phyloP scores from a whole-genome alignment of 371 early-diverging fungal species.

The Blakeslea trispora region DNA sequence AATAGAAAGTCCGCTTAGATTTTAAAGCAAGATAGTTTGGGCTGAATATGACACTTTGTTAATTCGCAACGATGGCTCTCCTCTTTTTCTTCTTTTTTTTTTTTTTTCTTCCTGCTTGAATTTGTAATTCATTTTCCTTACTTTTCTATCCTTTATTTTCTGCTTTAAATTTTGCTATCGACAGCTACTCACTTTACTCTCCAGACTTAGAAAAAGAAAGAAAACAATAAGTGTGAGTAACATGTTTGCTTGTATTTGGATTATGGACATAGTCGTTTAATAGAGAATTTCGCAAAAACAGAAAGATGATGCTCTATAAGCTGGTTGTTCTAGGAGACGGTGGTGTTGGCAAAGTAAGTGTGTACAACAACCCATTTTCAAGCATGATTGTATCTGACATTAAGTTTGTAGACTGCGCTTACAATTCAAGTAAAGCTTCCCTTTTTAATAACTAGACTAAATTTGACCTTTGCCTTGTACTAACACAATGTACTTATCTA shows the following conservation, averaged over 20 bases:
- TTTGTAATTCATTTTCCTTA: too few relatives aligned
- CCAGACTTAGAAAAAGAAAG: too few relatives aligned
- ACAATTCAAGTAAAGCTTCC: slow-evolving; percentile 61
- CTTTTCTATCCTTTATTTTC: too few relatives aligned
- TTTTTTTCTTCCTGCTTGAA: slow-evolving; percentile 7
- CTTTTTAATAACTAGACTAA: background rate
- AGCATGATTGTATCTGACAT: background rate
- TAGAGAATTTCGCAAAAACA: slow-evolving; percentile 53
- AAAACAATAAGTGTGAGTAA: too few relatives aligned
- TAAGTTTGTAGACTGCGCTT: slow-evolving; percentile 57
- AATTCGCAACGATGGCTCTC: background rate
- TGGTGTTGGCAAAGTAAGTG: slow-evolving; percentile 47
- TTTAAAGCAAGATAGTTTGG: background rate
- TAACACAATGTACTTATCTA: slow-evolving; percentile 36
- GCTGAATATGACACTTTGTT: background rate
- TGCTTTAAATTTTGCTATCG: too few relatives aligned
- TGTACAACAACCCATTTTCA: background rate
- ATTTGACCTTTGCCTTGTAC: background rate
- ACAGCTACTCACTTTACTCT: too few relatives aligned
- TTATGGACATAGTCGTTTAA: slow-evolving; percentile 15
- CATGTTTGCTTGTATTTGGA: too few relatives aligned
- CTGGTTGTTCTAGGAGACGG: slow-evolving; percentile 43
- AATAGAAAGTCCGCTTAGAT: background rate
- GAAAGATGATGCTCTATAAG: slow-evolving; percentile 39
- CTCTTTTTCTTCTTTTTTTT: slow-evolving; percentile 10